Conservation (phyloP, 1,284 basidiomycete genomes). For the Heterobasidion annosum region DNA sequence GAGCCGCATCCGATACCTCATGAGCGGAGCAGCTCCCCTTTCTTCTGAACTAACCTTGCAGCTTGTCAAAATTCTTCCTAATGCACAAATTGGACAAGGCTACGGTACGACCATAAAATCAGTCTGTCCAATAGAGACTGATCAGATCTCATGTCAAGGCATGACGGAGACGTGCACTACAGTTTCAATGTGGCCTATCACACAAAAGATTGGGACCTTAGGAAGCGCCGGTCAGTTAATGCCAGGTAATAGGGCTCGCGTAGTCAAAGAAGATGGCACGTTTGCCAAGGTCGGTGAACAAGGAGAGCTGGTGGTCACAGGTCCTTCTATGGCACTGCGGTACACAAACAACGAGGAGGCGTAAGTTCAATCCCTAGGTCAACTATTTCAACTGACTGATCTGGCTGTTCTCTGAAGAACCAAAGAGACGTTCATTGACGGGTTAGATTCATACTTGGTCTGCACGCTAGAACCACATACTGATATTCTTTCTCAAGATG, state of each 20-base stretch:
- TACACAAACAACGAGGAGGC: constrained; percentile 34
- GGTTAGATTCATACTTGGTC: constrained; percentile 11
- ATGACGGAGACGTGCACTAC: constrained; percentile 44
- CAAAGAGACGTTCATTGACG: constrained; percentile 31
- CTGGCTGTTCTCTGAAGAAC: constrained; percentile 18
- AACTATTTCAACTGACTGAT: neutral
- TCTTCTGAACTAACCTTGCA: constrained; percentile 54
- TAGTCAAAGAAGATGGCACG: constrained; percentile 30
- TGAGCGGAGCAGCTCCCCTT: constrained; percentile 70
- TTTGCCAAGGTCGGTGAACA: constrained; percentile 27
- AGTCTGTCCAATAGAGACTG: neutral
- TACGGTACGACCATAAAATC: constrained; percentile 34
- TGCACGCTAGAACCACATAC: neutral
- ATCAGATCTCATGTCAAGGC: constrained; percentile 11
- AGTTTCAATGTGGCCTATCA: constrained; percentile 21
- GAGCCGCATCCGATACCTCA: constrained; percentile 44
- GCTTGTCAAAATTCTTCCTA: constrained; percentile 45
- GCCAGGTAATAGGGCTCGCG: constrained; percentile 25
- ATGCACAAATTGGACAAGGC: constrained; percentile 54
- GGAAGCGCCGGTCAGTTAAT: constrained; percentile 31
- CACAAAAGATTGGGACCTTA: constrained; percentile 17
- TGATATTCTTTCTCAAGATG: constrained; percentile 19
- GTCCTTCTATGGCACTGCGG: constrained; percentile 31
- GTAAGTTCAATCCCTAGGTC: constrained; percentile 19
- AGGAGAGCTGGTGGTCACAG: constrained; percentile 32